Conservation (phyloP, 2,329 filamentous ascomycete species). For the Colletotrichum musae region DNA sequence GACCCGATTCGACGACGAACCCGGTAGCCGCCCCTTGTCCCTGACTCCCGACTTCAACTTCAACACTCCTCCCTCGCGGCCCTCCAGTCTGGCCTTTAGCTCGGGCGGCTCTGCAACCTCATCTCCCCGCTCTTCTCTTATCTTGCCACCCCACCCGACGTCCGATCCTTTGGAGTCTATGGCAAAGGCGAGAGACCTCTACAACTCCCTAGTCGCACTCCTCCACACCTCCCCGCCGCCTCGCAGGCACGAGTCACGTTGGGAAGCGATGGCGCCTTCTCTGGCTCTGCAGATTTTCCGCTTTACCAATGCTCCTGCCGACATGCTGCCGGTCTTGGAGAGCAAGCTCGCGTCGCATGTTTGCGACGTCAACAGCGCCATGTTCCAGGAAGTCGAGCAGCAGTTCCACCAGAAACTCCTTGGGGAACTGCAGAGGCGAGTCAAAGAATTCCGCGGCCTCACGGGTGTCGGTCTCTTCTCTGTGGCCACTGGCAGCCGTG, state of each 20-base stretch:
- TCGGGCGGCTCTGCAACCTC: slow-evolving; percentile 63
- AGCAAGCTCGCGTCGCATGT: slow-evolving; percentile 63
- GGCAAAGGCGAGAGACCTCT: slow-evolving; percentile 63
- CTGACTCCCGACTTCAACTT: slow-evolving; percentile 63
- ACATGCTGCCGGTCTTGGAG: slow-evolving; percentile 64
- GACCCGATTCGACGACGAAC: slow-evolving; percentile 50
- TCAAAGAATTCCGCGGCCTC: slow-evolving; percentile 67
- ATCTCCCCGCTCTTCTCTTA: slow-evolving; percentile 65
- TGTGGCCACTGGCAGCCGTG: slow-evolving; percentile 66
- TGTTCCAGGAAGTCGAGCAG: slow-evolving; percentile 65
- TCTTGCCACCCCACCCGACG: slow-evolving; percentile 56
- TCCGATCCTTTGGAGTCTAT: slow-evolving; percentile 57
- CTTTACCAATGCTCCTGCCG: slow-evolving; percentile 65
- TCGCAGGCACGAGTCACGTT: slow-evolving; percentile 60
- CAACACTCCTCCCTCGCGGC: slow-evolving; percentile 62
- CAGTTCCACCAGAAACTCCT: slow-evolving; percentile 65
- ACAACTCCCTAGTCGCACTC: slow-evolving; percentile 67
- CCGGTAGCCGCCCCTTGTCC: slow-evolving; percentile 45
- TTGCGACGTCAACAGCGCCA: slow-evolving; percentile 57
- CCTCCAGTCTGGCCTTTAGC: slow-evolving; percentile 67
- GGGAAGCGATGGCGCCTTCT: slow-evolving; percentile 66
- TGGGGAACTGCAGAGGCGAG: slow-evolving; percentile 62
- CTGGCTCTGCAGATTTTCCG: slow-evolving; percentile 73
- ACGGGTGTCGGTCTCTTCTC: slow-evolving; percentile 69
- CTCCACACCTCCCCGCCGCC: slow-evolving; percentile 65